Percentiles rank a stretch among this genome's conserved stretches.
These are phyloP conservation scores for Suhomyces tanzawaensis DNA, from an alignment of 805 yeast species.

Conservation along the genomic window DNA sequence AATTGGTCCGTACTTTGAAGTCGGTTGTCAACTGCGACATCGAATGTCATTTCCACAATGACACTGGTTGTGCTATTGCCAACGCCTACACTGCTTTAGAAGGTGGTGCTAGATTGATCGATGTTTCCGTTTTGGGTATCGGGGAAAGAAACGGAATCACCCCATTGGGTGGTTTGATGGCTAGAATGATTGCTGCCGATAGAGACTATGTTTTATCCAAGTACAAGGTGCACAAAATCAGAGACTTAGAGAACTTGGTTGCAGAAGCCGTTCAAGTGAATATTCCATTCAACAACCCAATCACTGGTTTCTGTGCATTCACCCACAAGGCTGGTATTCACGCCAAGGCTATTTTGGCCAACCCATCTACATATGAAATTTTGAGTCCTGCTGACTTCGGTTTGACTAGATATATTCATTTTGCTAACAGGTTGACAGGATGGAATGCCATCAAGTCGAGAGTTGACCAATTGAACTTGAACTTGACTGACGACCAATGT, in stretches of 20 bases:
- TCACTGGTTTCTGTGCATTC: conserved; percentile 63
- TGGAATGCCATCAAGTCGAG: conserved; percentile 64
- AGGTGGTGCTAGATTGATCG: conserved; percentile 60
- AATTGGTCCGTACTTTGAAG: conserved; percentile 55
- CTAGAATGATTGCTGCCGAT: conserved; percentile 62
- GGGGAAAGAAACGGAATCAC: conserved; percentile 66
- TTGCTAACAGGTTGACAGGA: conserved; percentile 60
- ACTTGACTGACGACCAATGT: conserved; percentile 55
- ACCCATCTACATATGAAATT: conserved; percentile 63
- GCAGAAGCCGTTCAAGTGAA: conserved; percentile 60
- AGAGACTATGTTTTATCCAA: conserved; percentile 57
- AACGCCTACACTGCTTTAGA: conserved; percentile 63
- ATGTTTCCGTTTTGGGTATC: conserved; percentile 57
- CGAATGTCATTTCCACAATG: conserved; percentile 62
- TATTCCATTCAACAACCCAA: conserved; percentile 61
- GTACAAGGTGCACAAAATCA: conserved; percentile 52
- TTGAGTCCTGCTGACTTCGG: conserved; percentile 59
- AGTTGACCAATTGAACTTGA: conserved; percentile 57
- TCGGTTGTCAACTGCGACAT: conserved; percentile 58
- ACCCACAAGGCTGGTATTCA: conserved; percentile 66
- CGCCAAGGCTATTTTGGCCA: conserved; percentile 60
- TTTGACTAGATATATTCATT: conserved; percentile 58
- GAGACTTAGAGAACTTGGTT: conserved; percentile 57
- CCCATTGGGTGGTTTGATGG: conserved; percentile 61
- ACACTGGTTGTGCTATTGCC: conserved; percentile 63